Evolutionary conservation across 2,329 filamentous ascomycete species (phyloP).

Genomic region (Fusarium sp.): DNA sequence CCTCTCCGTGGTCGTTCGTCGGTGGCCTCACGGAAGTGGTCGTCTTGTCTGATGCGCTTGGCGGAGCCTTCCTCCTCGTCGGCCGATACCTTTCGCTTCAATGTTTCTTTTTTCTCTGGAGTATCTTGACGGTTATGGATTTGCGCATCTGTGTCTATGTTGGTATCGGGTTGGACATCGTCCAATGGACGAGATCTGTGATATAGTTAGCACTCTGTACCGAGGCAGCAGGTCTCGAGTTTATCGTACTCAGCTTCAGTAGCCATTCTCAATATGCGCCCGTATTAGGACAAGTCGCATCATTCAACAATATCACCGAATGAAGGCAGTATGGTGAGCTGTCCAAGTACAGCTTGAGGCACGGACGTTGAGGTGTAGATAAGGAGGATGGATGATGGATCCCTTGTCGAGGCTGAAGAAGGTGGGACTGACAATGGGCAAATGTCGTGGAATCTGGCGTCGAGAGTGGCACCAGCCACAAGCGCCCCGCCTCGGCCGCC

Average conservation of each 20-base stretch:
- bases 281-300: neutral
- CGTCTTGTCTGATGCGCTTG: constrained; percentile 43
- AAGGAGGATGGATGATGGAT: constrained; percentile 3
- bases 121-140: neutral
- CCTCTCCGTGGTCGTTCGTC: constrained; percentile 24
- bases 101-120: constrained; percentile 21
- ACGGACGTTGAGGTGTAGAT: constrained; percentile 3
- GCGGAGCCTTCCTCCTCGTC: constrained; percentile 31
- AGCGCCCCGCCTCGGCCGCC: constrained; percentile 11
- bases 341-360: neutral
- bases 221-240: neutral
- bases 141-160: neutral
- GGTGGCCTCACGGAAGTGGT: constrained; percentile 24
- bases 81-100: constrained; percentile 46
- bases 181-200: constrained; percentile 30
- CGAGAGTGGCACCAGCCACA: constrained; percentile 25
- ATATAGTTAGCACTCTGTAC: constrained; percentile 30
- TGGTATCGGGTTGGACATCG: constrained; percentile 9
- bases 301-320: neutral
- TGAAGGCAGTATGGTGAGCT: neutral
- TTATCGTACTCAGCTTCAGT: constrained; percentile 35
- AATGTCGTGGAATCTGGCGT: constrained; percentile 16
- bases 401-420: constrained; percentile 44
- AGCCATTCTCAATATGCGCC: constrained; percentile 24
- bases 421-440: constrained; percentile 33